phyloP scores from a whole-genome alignment of 1,139 yeast genomes.

The Suhomyces terraborum region DNA sequence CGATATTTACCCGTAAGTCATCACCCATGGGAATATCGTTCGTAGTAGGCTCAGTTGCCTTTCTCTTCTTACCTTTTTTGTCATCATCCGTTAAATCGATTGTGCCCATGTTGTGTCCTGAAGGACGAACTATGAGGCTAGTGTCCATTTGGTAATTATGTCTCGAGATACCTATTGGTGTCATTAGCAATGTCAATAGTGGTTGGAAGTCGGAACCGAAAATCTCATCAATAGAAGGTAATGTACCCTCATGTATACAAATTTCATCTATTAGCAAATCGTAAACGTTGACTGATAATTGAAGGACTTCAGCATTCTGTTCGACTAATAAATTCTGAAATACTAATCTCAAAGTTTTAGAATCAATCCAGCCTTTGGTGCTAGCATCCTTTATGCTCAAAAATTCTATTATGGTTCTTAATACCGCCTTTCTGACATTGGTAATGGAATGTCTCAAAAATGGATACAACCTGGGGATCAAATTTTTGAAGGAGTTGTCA shows the following conservation, averaged over 20 bases:
- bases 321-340: constrained; percentile 89
- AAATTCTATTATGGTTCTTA: constrained; percentile 79
- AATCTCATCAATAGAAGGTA: constrained; percentile 45
- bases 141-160: constrained; percentile 85
- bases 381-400: constrained; percentile 65
- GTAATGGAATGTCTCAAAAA: constrained; percentile 92
- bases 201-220: constrained; percentile 60
- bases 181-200: constrained; percentile 71
- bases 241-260: constrained; percentile 22
- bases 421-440: constrained; percentile 86
- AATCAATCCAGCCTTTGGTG: constrained; percentile 78
- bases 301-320: constrained; percentile 74
- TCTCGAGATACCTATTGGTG: constrained; percentile 93
- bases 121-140: constrained; percentile 72
- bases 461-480: constrained; percentile 92
- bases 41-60: constrained; percentile 25
- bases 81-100: constrained; percentile 28
- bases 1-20: constrained; percentile 76
- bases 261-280: constrained; percentile 55
- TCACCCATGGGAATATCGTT: constrained; percentile 52
- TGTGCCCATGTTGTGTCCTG: constrained; percentile 56
- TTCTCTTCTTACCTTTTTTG: constrained; percentile 40
- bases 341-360: constrained; percentile 68
- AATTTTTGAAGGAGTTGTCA: constrained; percentile 57
- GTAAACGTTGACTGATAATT: constrained; percentile 67